Evolutionary conservation across 495 filamentous ascomycete genomes (phyloP).

Genomic region (Penicillium chermesinum): DNA sequence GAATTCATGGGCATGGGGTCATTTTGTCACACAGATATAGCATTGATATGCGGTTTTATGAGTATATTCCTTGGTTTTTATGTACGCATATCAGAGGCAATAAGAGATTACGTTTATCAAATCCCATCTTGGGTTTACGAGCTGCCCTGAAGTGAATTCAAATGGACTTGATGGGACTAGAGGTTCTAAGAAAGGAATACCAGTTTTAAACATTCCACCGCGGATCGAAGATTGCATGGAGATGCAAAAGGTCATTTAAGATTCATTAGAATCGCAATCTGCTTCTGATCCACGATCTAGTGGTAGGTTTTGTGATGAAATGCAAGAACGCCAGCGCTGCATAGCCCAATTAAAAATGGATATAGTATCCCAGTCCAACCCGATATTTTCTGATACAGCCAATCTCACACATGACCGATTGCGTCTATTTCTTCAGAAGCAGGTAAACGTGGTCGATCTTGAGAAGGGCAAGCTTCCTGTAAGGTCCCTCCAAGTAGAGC

Average conservation of each 20-base stretch:
- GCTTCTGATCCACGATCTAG: slow-evolving; percentile 21
- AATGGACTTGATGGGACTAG: no score
- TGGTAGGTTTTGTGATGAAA: slow-evolving; percentile 23
- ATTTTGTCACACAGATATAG: no score
- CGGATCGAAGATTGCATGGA: no score
- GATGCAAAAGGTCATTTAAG: neutral
- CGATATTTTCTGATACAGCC: slow-evolving; percentile 11
- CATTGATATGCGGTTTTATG: no score
- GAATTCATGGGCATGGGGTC: no score
- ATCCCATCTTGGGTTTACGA: no score
- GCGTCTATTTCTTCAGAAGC: slow-evolving; percentile 75
- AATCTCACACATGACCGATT: neutral
- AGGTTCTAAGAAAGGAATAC: no score
- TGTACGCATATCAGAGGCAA: no score
- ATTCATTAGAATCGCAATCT: neutral
- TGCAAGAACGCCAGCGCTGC: slow-evolving; percentile 30
- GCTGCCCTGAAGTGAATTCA: no score
- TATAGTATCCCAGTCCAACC: slow-evolving; percentile 15
- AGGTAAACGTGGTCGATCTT: slow-evolving; percentile 92
- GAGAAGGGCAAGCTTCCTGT: slow-evolving; percentile 88
- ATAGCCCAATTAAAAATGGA: slow-evolving; percentile 21
- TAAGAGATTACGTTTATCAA: no score
- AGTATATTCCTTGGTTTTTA: no score
- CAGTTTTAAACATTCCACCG: no score
- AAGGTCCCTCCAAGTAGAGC: slow-evolving; percentile 85